Evolutionary conservation across 768 basidiomycete genomes (phyloP), one percentile per base, ranked within the genome.

Genomic region (Auriscalpium orientale): DNA sequence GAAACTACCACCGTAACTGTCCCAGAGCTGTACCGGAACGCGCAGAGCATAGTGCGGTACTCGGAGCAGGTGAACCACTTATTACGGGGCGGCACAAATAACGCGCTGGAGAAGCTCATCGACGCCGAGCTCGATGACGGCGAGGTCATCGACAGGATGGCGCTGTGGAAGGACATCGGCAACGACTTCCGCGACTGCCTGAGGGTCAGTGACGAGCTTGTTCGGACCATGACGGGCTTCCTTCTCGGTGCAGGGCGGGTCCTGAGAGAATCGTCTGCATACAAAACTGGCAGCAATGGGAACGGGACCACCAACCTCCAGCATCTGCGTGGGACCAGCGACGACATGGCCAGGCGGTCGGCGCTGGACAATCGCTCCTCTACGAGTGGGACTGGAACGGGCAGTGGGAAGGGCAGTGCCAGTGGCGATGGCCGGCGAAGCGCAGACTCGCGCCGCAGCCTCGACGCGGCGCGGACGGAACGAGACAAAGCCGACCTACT

Each of bases 121-220:
- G 80, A 86, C 40, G 80, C 84, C 0, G 90, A 92, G 66, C 82
- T 91, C 2, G 80, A 77, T 36, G 77, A 74, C 53, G 53, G 45
- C 40, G 59, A 46, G n/a, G 65, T 61, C 11, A 62, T 70, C 62
- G 71, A 78, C 46, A 60, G 80, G 22, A 76, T 73, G 11, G 81
- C 83, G 53, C 70, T 89, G 33, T 91, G 89, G 89, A 73, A 78
- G 53, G 72, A 75, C 48, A 78, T 91, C 6, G 85, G 86, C 1
- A 77, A 77, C 9, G 89, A 92, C 60, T 87, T 82, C 62, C 71
- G 89, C 38, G 90, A 92, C 52, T 78, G 81, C 51, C 60, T 88
- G 60, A 75, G 85, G 63, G 78, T 82, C 54, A 86, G 86, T 58
- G 91, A 92, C 66, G 90, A 92, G 66, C 73, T 91, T 47, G 84